phyloP scores from a whole-genome alignment of 1,284 basidiomycete genomes.

The Ganoderma resinaceum region DNA sequence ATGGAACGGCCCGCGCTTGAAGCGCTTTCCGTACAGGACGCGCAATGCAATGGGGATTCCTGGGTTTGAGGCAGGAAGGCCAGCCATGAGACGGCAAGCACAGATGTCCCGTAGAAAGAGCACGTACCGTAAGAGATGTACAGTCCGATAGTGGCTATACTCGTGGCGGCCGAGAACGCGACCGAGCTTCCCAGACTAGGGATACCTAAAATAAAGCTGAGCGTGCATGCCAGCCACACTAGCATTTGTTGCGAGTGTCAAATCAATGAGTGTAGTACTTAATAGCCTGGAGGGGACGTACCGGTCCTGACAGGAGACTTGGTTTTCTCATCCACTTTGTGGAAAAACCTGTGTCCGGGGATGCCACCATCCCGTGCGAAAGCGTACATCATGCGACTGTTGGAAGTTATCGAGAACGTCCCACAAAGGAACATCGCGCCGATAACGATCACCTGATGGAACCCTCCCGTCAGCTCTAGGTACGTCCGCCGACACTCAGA shows the following conservation, averaged over 20 bases:
- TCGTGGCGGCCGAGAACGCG: conserved; percentile 77
- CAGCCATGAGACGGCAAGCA: not conserved
- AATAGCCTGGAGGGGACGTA: conserved; percentile 36
- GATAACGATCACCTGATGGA: conserved; percentile 63
- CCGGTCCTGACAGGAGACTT: conserved; percentile 74
- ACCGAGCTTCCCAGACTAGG: conserved; percentile 76
- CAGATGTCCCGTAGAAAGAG: not conserved
- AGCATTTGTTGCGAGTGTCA: not conserved
- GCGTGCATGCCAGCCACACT: conserved; percentile 81
- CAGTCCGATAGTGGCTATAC: conserved; percentile 78
- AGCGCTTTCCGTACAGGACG: conserved; percentile 63
- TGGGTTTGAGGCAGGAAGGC: conserved; percentile 30
- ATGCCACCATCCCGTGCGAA: conserved; percentile 77
- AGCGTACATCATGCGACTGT: conserved; percentile 83
- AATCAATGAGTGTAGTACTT: too few species aligned
- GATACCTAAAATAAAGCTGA: conserved; percentile 78
- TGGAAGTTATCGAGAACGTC: conserved; percentile 78
- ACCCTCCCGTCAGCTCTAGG: too few species aligned
- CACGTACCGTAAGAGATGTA: conserved; percentile 72
- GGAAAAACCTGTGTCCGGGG: conserved; percentile 71
- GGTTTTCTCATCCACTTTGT: conserved; percentile 63
- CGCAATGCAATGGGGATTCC: conserved; percentile 74
- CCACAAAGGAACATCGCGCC: conserved; percentile 78
- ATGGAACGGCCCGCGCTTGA: conserved; percentile 76
- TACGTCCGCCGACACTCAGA: too few species aligned